Percentiles rank a stretch among this genome's conserved stretches.
These are phyloP conservation scores for Globisporangium paroecandrum DNA, from an alignment of 352 stramenopile species.

Conservation along the genomic window DNA sequence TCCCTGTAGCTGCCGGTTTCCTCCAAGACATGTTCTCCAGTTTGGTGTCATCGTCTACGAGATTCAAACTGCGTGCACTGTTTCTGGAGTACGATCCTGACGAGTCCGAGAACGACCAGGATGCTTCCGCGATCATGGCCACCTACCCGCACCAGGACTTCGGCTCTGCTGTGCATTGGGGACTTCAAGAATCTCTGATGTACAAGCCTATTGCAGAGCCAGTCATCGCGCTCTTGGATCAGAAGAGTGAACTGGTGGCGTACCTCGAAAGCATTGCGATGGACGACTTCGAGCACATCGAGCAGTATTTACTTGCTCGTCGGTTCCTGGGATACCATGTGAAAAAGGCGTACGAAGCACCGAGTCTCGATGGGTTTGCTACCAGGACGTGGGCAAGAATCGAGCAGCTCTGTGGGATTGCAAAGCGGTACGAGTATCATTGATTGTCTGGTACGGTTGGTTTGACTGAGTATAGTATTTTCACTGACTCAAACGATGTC, in stretches of 20 bases:
- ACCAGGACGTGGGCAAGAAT: slow-evolving; percentile 26
- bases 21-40: slow-evolving; percentile 51
- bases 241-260: slow-evolving; percentile 10
- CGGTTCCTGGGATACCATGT: slow-evolving; percentile 55
- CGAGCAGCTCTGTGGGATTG: slow-evolving; percentile 42
- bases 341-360: slow-evolving; percentile 21
- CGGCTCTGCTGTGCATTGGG: slow-evolving; percentile 69
- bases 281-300: slow-evolving; percentile 49
- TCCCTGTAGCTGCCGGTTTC: slow-evolving; percentile 24
- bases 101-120: slow-evolving; percentile 14
- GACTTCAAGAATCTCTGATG: slow-evolving; percentile 48
- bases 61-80: slow-evolving; percentile 58
- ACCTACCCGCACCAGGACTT: slow-evolving; percentile 72
- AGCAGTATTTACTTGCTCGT: slow-evolving; percentile 52
- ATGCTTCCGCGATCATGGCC: slow-evolving; percentile 23
- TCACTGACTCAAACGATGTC: background rate
- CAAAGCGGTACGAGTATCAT: slow-evolving; percentile 35
- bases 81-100: slow-evolving; percentile 61
- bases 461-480: background rate
- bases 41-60: slow-evolving; percentile 47
- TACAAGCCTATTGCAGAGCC: slow-evolving; percentile 34
- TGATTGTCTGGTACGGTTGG: no score
- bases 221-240: slow-evolving; percentile 22
- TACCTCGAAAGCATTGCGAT: slow-evolving; percentile 13
- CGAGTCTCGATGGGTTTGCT: slow-evolving; percentile 24